phyloP scores from a whole-genome alignment of 371 early-diverging fungal species.

The Zychaea mexicana region DNA sequence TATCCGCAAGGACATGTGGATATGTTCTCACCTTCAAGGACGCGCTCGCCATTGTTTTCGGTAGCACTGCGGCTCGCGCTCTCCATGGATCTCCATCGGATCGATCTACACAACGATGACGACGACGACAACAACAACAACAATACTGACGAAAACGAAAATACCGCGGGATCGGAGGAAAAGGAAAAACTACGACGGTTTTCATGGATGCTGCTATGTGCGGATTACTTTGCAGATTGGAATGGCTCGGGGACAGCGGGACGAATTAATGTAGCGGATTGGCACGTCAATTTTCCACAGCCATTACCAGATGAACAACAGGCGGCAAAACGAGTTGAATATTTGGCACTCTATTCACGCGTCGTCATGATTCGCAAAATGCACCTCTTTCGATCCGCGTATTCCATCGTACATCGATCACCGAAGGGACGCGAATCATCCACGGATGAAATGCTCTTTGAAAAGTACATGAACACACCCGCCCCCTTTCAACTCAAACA shows the following conservation, averaged over 20 bases:
- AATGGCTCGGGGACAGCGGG: slow-evolving; percentile 39
- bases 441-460: slow-evolving; percentile 31
- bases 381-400: slow-evolving; percentile 37
- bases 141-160: background rate
- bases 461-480: slow-evolving; percentile 34
- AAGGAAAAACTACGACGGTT: slow-evolving; percentile 38
- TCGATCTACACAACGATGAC: slow-evolving; percentile 23
- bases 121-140: background rate
- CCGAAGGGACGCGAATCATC: slow-evolving; percentile 23
- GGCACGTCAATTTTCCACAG: slow-evolving; percentile 49
- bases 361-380: slow-evolving; percentile 41
- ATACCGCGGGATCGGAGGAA: slow-evolving; percentile 23
- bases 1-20: slow-evolving; percentile 39
- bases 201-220: slow-evolving; percentile 48
- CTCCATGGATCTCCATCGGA: slow-evolving; percentile 38
- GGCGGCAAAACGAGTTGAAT: slow-evolving; percentile 17
- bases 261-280: slow-evolving; percentile 30
- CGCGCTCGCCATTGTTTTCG: slow-evolving; percentile 23
- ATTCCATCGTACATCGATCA: slow-evolving; percentile 28
- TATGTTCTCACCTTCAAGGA: slow-evolving; percentile 33
- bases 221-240: slow-evolving; percentile 43
- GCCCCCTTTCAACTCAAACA: slow-evolving; percentile 26
- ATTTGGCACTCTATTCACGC: slow-evolving; percentile 38
- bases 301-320: slow-evolving; percentile 28
- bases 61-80: slow-evolving; percentile 36